Evolutionary conservation across 2,329 filamentous ascomycete genomes (phyloP).

Genomic region (Apiospora malaysiana): DNA sequence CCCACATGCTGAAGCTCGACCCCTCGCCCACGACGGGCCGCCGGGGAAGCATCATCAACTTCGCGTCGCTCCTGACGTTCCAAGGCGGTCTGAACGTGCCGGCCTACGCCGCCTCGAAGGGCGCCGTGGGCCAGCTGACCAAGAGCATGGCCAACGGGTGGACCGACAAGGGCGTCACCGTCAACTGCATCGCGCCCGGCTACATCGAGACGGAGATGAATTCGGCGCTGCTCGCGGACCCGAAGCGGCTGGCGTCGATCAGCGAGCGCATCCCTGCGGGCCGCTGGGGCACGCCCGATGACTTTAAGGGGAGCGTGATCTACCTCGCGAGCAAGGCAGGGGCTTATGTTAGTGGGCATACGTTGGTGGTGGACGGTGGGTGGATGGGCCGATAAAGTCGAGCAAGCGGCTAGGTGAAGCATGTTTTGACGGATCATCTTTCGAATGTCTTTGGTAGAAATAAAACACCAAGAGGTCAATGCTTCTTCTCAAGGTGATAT

Average conservation of each 20-base stretch:
- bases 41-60: constrained; percentile 78
- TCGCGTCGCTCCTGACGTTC: constrained; percentile 80
- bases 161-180: constrained; percentile 45
- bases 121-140: constrained; percentile 64
- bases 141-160: constrained; percentile 62
- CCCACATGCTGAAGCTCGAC: constrained; percentile 72
- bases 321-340: constrained; percentile 55
- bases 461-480: too few relatives aligned
- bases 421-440: too few relatives aligned
- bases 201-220: constrained; percentile 55
- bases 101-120: constrained; percentile 68
- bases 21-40: constrained; percentile 53
- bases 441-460: too few relatives aligned
- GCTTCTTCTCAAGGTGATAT: too few relatives aligned
- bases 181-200: constrained; percentile 49
- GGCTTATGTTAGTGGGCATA: constrained; percentile 58
- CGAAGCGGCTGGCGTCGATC: constrained; percentile 44
- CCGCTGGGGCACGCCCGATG: constrained; percentile 55
- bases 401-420: too few relatives aligned
- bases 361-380: constrained; percentile 58
- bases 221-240: constrained; percentile 45
- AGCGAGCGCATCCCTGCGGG: constrained; percentile 55
- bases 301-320: constrained; percentile 55
- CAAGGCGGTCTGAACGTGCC: constrained; percentile 89
- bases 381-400: constrained; percentile 46